These are phyloP conservation scores for Acer saccharum DNA, from an alignment of 345 rosid species.

Conservation along the genomic window DNA sequence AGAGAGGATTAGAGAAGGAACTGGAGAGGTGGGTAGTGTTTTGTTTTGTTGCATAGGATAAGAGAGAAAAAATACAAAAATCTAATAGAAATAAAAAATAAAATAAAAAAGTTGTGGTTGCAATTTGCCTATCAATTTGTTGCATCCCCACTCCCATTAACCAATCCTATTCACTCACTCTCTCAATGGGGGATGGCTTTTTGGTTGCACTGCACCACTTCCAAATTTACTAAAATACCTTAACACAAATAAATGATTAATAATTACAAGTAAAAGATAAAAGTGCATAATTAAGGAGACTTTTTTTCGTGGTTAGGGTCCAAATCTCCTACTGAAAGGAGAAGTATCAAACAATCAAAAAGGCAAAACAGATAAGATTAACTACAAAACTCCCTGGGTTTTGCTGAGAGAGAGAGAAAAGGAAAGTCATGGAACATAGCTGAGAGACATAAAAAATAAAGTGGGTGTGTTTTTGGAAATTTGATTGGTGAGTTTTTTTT, in stretches of 20 bases:
- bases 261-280: neutral
- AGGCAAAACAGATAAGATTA: conserved; percentile 20
- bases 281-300: neutral
- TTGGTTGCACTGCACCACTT: neutral
- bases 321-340: conserved; percentile 5
- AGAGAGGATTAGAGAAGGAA: conserved; percentile 37
- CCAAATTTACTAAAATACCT: conserved; percentile 3
- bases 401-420: conserved; percentile 4
- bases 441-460: conserved; percentile 18
- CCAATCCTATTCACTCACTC: conserved; percentile 34
- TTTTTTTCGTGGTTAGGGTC: conserved; percentile 4
- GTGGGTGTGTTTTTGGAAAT: conserved; percentile 20
- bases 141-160: conserved; percentile 37
- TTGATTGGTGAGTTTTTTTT: conserved; percentile 29
- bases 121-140: conserved; percentile 46
- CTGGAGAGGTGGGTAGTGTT: conserved; percentile 36
- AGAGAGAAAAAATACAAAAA: conserved; percentile 18
- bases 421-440: conserved; percentile 18
- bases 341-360: neutral
- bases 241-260: neutral
- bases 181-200: conserved; percentile 6
- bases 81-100: conserved; percentile 21
- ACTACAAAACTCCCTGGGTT: neutral
- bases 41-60: conserved; percentile 33
- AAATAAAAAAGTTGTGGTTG: conserved; percentile 77